A percentile compares a stretch with the other conserved stretches of the same genome.
Conservation (phyloP, 2,329 filamentous ascomycete genomes). For the Xylaria sp. region DNA sequence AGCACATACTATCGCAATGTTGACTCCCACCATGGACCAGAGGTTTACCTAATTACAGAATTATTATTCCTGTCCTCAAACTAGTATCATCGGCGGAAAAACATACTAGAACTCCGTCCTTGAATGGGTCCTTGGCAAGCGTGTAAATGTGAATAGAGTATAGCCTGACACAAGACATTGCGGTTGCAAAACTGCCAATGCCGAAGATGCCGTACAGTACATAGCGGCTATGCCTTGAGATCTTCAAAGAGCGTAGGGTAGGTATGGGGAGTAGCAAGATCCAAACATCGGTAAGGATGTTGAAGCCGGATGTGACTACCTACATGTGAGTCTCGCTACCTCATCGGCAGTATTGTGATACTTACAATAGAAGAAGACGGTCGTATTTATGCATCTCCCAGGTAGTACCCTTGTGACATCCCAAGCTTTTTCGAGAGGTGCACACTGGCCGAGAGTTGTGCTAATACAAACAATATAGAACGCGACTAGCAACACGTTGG, state of each 20-base stretch:
- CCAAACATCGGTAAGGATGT: conserved; percentile 60
- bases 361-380: conserved; percentile 57
- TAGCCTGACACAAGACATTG: conserved; percentile 54
- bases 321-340: neutral
- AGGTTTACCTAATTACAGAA: conserved; percentile 51
- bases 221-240: conserved; percentile 61
- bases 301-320: conserved; percentile 55
- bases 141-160: conserved; percentile 56
- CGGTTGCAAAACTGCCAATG: conserved; percentile 52
- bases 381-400: conserved; percentile 56
- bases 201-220: conserved; percentile 61
- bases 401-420: conserved; percentile 49
- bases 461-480: conserved; percentile 56
- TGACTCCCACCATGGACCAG: conserved; percentile 62
- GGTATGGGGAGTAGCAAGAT: conserved; percentile 59
- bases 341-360: neutral
- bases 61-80: neutral
- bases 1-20: conserved; percentile 61
- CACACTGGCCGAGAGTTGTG: conserved; percentile 56
- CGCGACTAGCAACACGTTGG: conserved; percentile 53
- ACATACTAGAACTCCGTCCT: conserved; percentile 47
- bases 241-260: conserved; percentile 58
- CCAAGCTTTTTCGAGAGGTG: conserved; percentile 57
- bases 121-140: conserved; percentile 51
- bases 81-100: neutral